Base-by-base conservation (phyloP, 2,329 filamentous ascomycete species). In the Davidsoniella australis region DNA sequence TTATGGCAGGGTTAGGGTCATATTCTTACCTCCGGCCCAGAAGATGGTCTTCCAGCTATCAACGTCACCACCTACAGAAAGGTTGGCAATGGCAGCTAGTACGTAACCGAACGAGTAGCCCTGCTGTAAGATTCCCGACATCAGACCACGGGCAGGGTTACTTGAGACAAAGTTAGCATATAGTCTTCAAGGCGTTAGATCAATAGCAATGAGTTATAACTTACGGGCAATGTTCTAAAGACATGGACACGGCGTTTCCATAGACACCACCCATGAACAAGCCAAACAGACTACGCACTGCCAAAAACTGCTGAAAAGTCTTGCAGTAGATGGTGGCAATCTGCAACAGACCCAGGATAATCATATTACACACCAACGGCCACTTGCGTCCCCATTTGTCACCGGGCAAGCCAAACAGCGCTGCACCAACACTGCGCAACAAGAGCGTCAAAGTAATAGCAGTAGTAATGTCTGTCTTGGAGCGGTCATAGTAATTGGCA, bases 51-150 rank as follows among this genome's bases (percentile, higher is more conserved):
- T 87, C 82, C 81, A 88, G 41, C 71, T 74, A 2, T 82, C 68
- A 1, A 66, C 66, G 3, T 57, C 66, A 9, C 73, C 80, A 29
- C 82, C 81, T 14, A 87, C 80, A 45, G 80, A 81, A 39, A 87
- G 73, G 55, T 83, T 87, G 57, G 76, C 77, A 58, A 78, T 82
- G 2, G 83, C 83, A 5, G 85, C 85, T 54, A 86, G 70, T 39
- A 91, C 76, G 58, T 89, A 89, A 29, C 85, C 85, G 55, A 87
- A 73, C 0, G 81, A 81, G 60, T 87, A 88, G 2, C 85, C 85
- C 62, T 86, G 81, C 57, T 88, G 83, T 0, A 87, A 66, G 26
- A 87, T 78, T 54, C 83, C 83, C 43, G 76, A 81, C 69, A 87
- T 81, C 23, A 88, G 65, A 56, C 83, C 83, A 57, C 83, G 73